Evolutionary conservation across 2,329 filamentous ascomycete genomes (phyloP).

Genomic region (Pseudopithomyces chartarum): DNA sequence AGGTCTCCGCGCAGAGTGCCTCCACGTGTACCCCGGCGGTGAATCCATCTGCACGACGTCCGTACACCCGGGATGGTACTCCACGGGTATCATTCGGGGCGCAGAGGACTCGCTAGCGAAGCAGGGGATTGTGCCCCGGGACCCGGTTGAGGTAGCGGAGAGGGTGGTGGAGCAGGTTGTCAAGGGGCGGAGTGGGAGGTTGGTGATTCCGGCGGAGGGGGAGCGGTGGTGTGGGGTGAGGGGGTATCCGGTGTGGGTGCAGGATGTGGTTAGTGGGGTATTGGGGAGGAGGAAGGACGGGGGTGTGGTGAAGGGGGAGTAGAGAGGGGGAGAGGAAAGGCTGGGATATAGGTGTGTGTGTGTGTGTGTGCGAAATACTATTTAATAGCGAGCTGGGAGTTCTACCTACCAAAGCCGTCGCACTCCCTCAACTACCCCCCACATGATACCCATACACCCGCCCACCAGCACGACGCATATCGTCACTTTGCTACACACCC

Average conservation of each 20-base stretch:
- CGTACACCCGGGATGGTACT: slow-evolving; percentile 34
- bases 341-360: too few species aligned
- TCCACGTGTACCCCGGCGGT: slow-evolving; percentile 28
- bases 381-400: too few species aligned
- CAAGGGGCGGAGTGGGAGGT: slow-evolving; percentile 24
- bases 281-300: slow-evolving; percentile 15
- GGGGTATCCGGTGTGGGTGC: slow-evolving; percentile 30
- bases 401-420: too few species aligned
- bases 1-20: slow-evolving; percentile 33
- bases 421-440: too few species aligned
- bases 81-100: slow-evolving; percentile 30
- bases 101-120: slow-evolving; percentile 17
- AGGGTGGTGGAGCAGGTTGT: slow-evolving; percentile 32
- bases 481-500: too few species aligned
- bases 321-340: too few species aligned
- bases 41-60: slow-evolving; percentile 33
- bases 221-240: slow-evolving; percentile 19
- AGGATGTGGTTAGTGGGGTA: slow-evolving; percentile 28
- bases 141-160: slow-evolving; percentile 25
- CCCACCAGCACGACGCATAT: too few species aligned
- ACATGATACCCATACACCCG: too few species aligned
- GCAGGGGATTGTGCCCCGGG: slow-evolving; percentile 20
- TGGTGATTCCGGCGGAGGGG: slow-evolving; percentile 24
- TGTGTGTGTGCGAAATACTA: too few species aligned
- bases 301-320: not conserved